Percentiles rank a stretch among this genome's conserved stretches.
Evolutionary conservation across 2,329 filamentous ascomycete genomes (phyloP).

Genomic region (Furcasterigmium furcatum): DNA sequence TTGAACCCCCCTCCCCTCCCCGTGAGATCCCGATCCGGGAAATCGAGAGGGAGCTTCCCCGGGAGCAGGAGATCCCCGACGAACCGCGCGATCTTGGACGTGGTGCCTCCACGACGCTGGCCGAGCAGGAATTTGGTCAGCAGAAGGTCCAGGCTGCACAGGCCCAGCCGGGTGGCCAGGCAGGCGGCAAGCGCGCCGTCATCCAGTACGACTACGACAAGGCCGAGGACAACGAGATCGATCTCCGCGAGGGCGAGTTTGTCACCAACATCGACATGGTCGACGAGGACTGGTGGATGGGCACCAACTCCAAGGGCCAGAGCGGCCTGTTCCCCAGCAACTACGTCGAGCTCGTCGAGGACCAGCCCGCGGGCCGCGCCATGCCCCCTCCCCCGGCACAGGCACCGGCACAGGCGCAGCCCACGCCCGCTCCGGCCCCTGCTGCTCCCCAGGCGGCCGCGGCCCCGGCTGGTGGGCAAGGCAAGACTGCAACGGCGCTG

Average conservation of each 20-base stretch:
- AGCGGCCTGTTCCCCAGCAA: constrained; percentile 93
- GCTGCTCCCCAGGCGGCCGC: constrained; percentile 26
- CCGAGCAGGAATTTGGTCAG: constrained; percentile 39
- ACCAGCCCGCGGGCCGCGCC: constrained; percentile 37
- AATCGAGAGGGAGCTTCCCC: constrained; percentile 58
- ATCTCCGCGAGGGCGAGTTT: constrained; percentile 82
- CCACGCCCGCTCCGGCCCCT: constrained; percentile 30
- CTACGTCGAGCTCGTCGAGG: constrained; percentile 85
- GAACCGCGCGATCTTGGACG: constrained; percentile 57
- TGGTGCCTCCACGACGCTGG: constrained; percentile 53
- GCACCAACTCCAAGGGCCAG: constrained; percentile 80
- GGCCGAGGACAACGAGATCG: constrained; percentile 94
- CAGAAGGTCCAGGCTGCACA: constrained; percentile 29
- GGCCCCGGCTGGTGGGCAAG: constrained; percentile 26
- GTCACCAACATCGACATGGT: constrained; percentile 96
- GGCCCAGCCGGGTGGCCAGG: constrained; percentile 19
- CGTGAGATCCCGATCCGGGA: constrained; percentile 62
- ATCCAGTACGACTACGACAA: constrained; percentile 97
- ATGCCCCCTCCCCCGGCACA: constrained; percentile 23
- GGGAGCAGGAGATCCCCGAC: constrained; percentile 61
- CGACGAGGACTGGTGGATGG: constrained; percentile 98
- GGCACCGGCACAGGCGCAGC: constrained; percentile 23
- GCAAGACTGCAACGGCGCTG: constrained; percentile 74
- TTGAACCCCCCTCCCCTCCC: constrained; percentile 37
- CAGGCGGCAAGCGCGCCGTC: constrained; percentile 67